Conservation (phyloP, 1,284 basidiomycete genomes). For the Microbotryum intermedium region DNA sequence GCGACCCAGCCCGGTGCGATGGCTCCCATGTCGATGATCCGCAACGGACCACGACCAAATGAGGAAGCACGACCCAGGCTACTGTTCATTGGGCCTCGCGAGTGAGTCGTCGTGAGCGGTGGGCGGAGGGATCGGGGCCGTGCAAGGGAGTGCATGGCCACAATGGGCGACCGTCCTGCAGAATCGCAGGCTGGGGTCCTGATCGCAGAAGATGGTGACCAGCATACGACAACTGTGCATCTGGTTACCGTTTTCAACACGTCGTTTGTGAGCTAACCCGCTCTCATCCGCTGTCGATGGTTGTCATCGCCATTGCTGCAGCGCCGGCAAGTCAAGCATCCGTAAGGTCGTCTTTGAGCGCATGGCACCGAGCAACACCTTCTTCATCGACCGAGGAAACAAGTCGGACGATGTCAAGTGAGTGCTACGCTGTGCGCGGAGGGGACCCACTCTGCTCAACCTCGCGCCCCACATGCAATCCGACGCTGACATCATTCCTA, state of each 20-base stretch:
- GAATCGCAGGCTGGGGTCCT: no score
- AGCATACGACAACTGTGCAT: no score
- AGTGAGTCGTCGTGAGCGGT: neutral
- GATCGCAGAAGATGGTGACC: no score
- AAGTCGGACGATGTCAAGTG: constrained; percentile 72
- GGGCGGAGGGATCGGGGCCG: neutral
- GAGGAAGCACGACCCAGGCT: neutral
- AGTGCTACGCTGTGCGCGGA: constrained; percentile 39
- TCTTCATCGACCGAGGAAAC: constrained; percentile 82
- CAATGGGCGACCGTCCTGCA: no score
- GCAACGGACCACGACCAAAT: neutral
- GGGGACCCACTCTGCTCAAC: constrained; percentile 7
- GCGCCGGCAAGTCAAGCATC: constrained; percentile 89
- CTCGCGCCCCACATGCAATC: constrained; percentile 1
- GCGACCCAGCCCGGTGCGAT: no score
- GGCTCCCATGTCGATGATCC: no score
- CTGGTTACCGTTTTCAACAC: neutral
- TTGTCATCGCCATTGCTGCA: constrained; percentile 40
- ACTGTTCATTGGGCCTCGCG: neutral
- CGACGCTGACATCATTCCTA: neutral
- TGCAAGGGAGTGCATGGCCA: no score
- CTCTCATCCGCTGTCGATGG: constrained; percentile 7
- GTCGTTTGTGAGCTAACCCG: neutral
- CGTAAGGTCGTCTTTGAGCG: constrained; percentile 83
- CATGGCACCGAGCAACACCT: constrained; percentile 72